These are phyloP conservation scores for Cladosporium phlei DNA, from an alignment of 2,329 filamentous ascomycete species.

Conservation along the genomic window DNA sequence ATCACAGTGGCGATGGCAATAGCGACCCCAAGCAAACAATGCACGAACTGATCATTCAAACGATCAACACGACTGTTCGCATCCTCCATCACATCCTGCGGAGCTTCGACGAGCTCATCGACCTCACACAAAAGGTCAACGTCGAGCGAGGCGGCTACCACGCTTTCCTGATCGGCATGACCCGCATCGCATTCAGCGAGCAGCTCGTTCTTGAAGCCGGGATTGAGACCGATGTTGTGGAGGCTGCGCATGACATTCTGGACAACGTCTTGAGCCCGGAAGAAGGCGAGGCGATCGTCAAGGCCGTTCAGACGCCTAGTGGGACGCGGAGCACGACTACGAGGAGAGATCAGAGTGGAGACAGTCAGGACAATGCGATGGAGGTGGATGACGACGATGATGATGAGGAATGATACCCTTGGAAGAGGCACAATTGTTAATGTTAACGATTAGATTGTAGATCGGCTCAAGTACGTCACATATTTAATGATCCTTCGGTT, in stretches of 20 bases:
- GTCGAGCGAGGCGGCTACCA: slow-evolving; percentile 68
- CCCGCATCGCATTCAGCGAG: slow-evolving; percentile 79
- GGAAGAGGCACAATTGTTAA: not conserved
- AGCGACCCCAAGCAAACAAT: slow-evolving; percentile 21
- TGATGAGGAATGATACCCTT: slow-evolving; percentile 1
- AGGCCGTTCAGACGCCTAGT: slow-evolving; percentile 39
- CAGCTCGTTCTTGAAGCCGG: slow-evolving; percentile 71
- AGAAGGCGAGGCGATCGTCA: slow-evolving; percentile 58
- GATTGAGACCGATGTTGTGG: slow-evolving; percentile 71
- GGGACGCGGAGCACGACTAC: slow-evolving; percentile 17
- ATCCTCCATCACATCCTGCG: slow-evolving; percentile 57
- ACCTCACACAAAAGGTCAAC: slow-evolving; percentile 68
- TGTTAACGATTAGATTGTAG: too few relatives aligned
- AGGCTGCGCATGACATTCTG: slow-evolving; percentile 75
- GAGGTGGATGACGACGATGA: slow-evolving; percentile 12
- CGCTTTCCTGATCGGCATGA: slow-evolving; percentile 75
- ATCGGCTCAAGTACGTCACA: not conserved
- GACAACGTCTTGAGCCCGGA: slow-evolving; percentile 78
- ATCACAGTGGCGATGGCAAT: slow-evolving; percentile 13
- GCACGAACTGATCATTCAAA: slow-evolving; percentile 39
- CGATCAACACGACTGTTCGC: slow-evolving; percentile 58
- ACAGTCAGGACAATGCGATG: slow-evolving; percentile 10
- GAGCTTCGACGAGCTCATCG: slow-evolving; percentile 52
- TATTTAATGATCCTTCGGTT: not conserved
- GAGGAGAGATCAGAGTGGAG: slow-evolving; percentile 2